Evolutionary conservation across 345 rosid genomes (phyloP).

Genomic region (Salix purpurea): DNA sequence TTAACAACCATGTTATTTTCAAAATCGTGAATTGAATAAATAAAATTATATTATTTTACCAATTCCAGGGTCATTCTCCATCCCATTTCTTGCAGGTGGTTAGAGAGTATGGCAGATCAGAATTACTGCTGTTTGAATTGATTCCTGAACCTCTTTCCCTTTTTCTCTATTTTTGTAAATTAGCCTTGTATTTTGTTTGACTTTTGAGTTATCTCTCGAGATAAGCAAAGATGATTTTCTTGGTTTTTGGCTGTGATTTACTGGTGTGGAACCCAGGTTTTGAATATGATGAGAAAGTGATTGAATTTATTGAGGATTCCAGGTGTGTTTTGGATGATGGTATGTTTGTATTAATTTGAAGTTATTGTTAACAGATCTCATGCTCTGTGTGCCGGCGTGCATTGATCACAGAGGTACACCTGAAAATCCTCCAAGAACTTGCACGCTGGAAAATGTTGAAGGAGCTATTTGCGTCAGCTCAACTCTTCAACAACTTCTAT

Average conservation of each 20-base stretch:
- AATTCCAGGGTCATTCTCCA: no score
- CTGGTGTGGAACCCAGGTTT: slow-evolving; percentile 99
- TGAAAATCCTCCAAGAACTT: slow-evolving; percentile 87
- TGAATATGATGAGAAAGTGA: slow-evolving; percentile 70
- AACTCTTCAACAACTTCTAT: neutral
- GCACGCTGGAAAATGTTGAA: slow-evolving; percentile 69
- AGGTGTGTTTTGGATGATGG: slow-evolving; percentile 95
- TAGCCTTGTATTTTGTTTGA: neutral
- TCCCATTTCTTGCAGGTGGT: no score
- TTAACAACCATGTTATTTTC: no score
- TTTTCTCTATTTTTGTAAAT: no score
- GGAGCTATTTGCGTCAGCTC: slow-evolving; percentile 76
- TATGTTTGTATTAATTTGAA: slow-evolving; percentile 18
- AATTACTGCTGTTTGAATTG: no score
- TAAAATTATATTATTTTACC: no score
- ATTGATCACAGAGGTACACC: slow-evolving; percentile 96
- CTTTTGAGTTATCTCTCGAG: slow-evolving; percentile 1
- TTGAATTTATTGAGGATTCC: slow-evolving; percentile 77
- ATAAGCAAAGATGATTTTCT: slow-evolving; percentile 60
- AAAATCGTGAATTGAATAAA: no score
- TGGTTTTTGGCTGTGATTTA: slow-evolving; percentile 97
- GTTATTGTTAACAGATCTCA: neutral
- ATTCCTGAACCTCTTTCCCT: no score
- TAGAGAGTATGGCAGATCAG: no score
- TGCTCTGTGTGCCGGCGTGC: slow-evolving; percentile 53